A percentile compares a stretch with the other conserved stretches of the same genome.
Conservation (phyloP, 305 asterid species). For the Solanum chacoense region DNA sequence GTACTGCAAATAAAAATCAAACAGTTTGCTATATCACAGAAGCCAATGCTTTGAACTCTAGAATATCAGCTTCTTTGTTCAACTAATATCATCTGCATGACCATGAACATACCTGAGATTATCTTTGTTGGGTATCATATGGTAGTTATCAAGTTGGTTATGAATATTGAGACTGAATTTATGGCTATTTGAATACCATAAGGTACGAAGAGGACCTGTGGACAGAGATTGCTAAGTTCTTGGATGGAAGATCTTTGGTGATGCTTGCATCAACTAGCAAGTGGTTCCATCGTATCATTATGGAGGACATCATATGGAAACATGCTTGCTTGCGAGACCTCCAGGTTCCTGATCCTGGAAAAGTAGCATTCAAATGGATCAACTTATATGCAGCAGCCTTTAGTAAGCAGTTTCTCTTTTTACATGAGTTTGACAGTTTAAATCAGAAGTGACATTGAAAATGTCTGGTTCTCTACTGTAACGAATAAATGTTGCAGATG, state of each 20-base stretch:
- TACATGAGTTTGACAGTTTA: background rate
- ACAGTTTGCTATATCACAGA: background rate
- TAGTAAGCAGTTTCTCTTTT: slow-evolving; percentile 33
- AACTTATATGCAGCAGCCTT: slow-evolving; percentile 69
- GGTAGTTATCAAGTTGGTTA: background rate
- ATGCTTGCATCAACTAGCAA: slow-evolving; percentile 70
- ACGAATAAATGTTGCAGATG: slow-evolving; percentile 48
- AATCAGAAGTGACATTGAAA: background rate
- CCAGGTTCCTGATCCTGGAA: slow-evolving; percentile 75
- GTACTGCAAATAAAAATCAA: background rate
- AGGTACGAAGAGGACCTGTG: slow-evolving; percentile 88
- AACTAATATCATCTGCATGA: background rate
- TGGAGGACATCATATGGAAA: slow-evolving; percentile 78
- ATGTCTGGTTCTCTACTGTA: background rate
- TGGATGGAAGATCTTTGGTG: slow-evolving; percentile 85
- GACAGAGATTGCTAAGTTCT: slow-evolving; percentile 86
- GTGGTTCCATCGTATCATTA: slow-evolving; percentile 65
- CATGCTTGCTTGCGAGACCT: slow-evolving; percentile 85
- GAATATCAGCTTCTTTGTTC: background rate
- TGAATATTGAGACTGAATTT: background rate
- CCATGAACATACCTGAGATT: background rate
- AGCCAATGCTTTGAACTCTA: background rate
- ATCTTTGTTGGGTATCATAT: background rate
- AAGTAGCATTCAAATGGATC: slow-evolving; percentile 58
- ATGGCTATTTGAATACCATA: slow-evolving; percentile 7